Base-by-base conservation (phyloP, 2,329 filamentous ascomycete species). In the Helotiales sp. region DNA sequence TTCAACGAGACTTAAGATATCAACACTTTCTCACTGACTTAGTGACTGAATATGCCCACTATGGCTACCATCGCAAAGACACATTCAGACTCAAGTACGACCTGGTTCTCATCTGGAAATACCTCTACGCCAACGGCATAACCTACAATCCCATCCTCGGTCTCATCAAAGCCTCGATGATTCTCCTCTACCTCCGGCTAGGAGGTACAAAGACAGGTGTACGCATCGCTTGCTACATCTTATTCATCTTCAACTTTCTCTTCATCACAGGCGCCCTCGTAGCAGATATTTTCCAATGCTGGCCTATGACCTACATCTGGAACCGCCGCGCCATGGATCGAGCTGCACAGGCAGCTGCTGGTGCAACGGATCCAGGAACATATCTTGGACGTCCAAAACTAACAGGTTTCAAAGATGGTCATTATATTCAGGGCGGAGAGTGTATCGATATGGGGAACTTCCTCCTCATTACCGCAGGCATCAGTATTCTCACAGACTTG, bases 61-160 rank as follows among this genome's bases (percentile, higher is more conserved):
- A 67, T 32, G 71, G 71, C 30, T 73, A 72, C 43, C 69, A 70
- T 47, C 24, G 17, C 20, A 37, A 30, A 13, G 70, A 71, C 20
- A 37, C 68, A 22, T 30, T 55, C 47, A 66, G 68, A 13, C 49
- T 52, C 15, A 52, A 52, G 24, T 52, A 52, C 49, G 10, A 52
- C 24, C 1, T 52, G 49, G 49, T 52, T 6, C 49, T 52, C 22
- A 52, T 52, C 24, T 52, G 24, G 49, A 17, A 52, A 11, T 52
- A 52, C 26, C 49, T 52, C 13, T 60, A 68, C 26, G 62, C 59
- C 20, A 78, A 79, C 40, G 79, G 81, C 50, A 74, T 82, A 8
- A 73, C 81, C 7, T 84, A 84, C 75, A 83, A 82, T 57, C 82
- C 82, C 0, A 81, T 83, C 50, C 71, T 84, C 4, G 80, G 80